Percentiles rank a stretch among this genome's conserved stretches.
Conservation (phyloP, 2,329 filamentous ascomycete genomes). For the Cercospora sesami region DNA sequence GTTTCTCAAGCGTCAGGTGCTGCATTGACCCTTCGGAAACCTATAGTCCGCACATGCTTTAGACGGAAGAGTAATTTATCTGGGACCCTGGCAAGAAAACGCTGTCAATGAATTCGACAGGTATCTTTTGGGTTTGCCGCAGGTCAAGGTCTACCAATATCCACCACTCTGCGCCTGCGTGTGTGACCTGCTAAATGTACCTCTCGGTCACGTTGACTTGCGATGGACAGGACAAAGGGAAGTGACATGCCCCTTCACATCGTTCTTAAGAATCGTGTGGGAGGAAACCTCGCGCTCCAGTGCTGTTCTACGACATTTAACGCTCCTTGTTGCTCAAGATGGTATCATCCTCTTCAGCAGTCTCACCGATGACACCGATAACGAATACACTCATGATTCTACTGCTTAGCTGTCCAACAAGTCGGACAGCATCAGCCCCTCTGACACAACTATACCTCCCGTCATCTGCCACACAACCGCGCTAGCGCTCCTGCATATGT, state of each 20-base stretch:
- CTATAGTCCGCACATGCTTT: background rate
- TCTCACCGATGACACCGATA: too few relatives aligned
- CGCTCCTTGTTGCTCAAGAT: background rate
- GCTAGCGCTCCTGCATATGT: background rate
- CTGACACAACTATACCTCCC: background rate
- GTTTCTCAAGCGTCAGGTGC: background rate
- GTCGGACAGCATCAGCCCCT: background rate
- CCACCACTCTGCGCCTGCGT: background rate
- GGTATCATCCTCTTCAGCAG: background rate
- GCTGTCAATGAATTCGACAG: background rate
- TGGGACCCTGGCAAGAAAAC: background rate
- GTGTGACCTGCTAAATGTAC: background rate
- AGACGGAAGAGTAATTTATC: background rate
- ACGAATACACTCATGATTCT: too few relatives aligned
- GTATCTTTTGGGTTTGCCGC: background rate
- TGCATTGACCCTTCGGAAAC: background rate
- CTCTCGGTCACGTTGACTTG: background rate
- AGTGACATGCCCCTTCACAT: background rate
- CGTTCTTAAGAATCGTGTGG: background rate
- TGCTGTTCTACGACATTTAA: background rate
- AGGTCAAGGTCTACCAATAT: background rate
- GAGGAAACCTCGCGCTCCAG: background rate
- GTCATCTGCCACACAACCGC: background rate
- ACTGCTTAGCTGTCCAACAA: background rate
- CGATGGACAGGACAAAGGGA: background rate